A percentile compares a stretch with the other conserved stretches of the same genome.
Evolutionary conservation across 2,329 filamentous ascomycete genomes (phyloP).

Genomic region (Hirsutella thompsonii): DNA sequence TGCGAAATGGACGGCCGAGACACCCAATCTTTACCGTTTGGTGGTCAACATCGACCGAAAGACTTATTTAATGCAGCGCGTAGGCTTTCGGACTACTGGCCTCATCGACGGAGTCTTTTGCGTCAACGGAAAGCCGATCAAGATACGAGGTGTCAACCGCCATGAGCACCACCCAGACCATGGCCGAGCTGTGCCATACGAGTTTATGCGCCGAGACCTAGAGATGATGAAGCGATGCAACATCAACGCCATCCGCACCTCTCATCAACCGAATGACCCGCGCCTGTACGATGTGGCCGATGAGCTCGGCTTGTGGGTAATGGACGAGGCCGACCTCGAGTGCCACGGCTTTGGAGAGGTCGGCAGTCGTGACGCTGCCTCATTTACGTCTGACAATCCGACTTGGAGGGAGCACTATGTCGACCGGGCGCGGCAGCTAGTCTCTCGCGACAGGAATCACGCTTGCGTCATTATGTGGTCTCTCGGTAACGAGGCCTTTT

Average conservation of each 20-base stretch:
- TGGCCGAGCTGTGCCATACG: constrained; percentile 48
- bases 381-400: constrained; percentile 45
- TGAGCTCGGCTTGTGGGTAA: constrained; percentile 50
- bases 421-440: constrained; percentile 51
- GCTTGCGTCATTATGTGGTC: constrained; percentile 58
- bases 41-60: constrained; percentile 18
- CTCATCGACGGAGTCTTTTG: constrained; percentile 47
- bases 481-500: constrained; percentile 60
- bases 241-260: constrained; percentile 57
- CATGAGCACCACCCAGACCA: constrained; percentile 56
- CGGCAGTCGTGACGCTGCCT: constrained; percentile 15
- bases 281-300: constrained; percentile 49
- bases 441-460: constrained; percentile 47
- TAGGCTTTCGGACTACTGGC: constrained; percentile 53
- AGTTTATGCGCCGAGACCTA: constrained; percentile 48
- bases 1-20: constrained; percentile 57
- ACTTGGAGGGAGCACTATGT: constrained; percentile 52
- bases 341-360: constrained; percentile 36
- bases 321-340: constrained; percentile 44
- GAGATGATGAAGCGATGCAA: constrained; percentile 55
- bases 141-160: constrained; percentile 56
- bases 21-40: constrained; percentile 46
- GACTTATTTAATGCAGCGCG: constrained; percentile 33
- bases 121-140: constrained; percentile 52
- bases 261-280: constrained; percentile 52